Evolutionary conservation across 176 grass and related monocot genomes (phyloP).

Genomic region (Musa beccarii): DNA sequence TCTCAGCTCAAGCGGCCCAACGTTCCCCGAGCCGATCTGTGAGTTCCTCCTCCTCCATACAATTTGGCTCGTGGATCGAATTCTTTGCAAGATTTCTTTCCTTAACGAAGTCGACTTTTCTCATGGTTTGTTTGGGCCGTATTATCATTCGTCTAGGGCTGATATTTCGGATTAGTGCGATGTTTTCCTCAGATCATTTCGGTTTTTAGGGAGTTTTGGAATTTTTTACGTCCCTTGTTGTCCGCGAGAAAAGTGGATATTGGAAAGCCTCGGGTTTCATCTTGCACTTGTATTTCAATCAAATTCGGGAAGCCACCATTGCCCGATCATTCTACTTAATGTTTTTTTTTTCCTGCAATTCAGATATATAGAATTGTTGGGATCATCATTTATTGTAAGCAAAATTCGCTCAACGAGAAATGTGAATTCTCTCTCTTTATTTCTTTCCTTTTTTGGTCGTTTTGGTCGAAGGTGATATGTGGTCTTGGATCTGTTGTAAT

Average conservation of each 20-base stretch:
- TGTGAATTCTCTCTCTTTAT: too few species aligned
- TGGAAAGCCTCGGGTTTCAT: background rate
- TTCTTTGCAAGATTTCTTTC: background rate
- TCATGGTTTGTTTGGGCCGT: background rate
- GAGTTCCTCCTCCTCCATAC: slow-evolving; percentile 26
- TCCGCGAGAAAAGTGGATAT: background rate
- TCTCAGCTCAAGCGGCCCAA: slow-evolving; percentile 70
- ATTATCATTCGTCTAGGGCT: background rate
- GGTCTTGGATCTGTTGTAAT: slow-evolving; percentile 1
- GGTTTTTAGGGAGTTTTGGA: background rate
- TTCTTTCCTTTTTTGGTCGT: background rate
- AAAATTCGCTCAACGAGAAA: too few species aligned
- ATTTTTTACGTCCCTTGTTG: too few species aligned
- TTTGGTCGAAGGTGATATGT: background rate
- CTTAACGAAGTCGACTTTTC: background rate
- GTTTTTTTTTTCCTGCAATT: background rate
- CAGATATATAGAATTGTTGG: slow-evolving; percentile 21
- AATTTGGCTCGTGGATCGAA: background rate
- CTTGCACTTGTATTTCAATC: background rate
- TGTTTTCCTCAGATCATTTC: background rate
- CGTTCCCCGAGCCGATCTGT: slow-evolving; percentile 86
- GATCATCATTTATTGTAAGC: too few species aligned
- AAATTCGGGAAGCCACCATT: background rate
- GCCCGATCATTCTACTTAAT: background rate
- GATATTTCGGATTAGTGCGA: background rate